Evolutionary conservation across 805 yeast species (phyloP).

Genomic region (Yamadazyma laniorum): DNA sequence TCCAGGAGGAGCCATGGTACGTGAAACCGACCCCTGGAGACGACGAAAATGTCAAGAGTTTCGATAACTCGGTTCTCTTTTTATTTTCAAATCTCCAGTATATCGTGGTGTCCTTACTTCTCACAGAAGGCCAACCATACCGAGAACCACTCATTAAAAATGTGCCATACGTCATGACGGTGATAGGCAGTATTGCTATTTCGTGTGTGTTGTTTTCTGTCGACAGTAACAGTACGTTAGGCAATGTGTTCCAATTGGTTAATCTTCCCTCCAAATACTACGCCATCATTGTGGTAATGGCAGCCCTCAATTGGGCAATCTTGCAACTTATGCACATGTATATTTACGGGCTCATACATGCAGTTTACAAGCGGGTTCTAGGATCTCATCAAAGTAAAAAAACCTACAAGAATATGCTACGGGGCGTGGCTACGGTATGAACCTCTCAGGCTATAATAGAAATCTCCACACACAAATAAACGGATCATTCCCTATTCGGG

Average conservation of each 20-base stretch:
- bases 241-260: constrained; percentile 75
- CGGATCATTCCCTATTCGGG: no score
- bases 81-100: constrained; percentile 84
- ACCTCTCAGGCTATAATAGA: no score
- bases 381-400: constrained; percentile 33
- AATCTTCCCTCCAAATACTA: constrained; percentile 52
- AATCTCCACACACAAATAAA: no score
- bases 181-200: constrained; percentile 46
- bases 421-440: constrained; percentile 3
- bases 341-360: constrained; percentile 35
- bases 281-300: constrained; percentile 44
- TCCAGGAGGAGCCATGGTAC: constrained; percentile 70
- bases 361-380: constrained; percentile 2
- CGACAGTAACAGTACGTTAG: constrained; percentile 52
- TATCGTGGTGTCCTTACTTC: constrained; percentile 75
- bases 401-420: constrained; percentile 35
- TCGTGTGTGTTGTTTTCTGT: constrained; percentile 57
- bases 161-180: constrained; percentile 66
- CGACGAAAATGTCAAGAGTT: constrained; percentile 73
- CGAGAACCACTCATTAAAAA: constrained; percentile 71
- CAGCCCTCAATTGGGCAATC: constrained; percentile 48
- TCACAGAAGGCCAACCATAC: constrained; percentile 92
- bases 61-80: constrained; percentile 88
- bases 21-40: constrained; percentile 72
- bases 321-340: constrained; percentile 46